phyloP scores from a whole-genome alignment of 208 protist genomes.

The Herpetomonas samuelpessoai region DNA sequence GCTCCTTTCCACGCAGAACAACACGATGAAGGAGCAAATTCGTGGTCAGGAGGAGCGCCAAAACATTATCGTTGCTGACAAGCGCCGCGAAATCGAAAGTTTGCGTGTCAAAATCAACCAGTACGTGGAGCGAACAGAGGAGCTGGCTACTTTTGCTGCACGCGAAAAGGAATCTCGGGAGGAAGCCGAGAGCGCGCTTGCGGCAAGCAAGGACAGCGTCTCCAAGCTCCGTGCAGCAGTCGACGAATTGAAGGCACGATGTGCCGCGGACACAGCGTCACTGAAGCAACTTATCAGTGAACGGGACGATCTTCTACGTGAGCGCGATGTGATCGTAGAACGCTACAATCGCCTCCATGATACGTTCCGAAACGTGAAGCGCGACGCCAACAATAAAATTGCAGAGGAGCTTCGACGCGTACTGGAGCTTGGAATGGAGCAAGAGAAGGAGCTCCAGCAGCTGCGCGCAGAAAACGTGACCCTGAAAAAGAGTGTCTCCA shows the following conservation, averaged over 20 bases:
- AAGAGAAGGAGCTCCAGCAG: conserved; percentile 76
- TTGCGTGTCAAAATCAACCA: conserved; percentile 49
- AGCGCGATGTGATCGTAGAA: conserved; percentile 69
- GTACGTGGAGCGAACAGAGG: conserved; percentile 53
- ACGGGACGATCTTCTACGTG: conserved; percentile 50
- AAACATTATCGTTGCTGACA: conserved; percentile 31
- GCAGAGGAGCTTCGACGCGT: conserved; percentile 52
- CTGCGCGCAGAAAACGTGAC: conserved; percentile 64
- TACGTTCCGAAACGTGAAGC: conserved; percentile 44
- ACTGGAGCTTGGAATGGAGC: conserved; percentile 53
- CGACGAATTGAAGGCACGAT: conserved; percentile 65
- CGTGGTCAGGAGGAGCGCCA: conserved; percentile 26
- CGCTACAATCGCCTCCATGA: conserved; percentile 87
- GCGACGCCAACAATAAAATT: conserved; percentile 37
- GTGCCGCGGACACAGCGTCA: conserved; percentile 43
- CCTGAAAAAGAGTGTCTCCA: conserved; percentile 71
- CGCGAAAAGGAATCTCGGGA: conserved; percentile 26
- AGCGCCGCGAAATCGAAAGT: conserved; percentile 34
- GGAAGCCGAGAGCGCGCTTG: conserved; percentile 20
- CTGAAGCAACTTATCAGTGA: conserved; percentile 56
- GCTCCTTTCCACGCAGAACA: not conserved
- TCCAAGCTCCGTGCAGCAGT: conserved; percentile 37
- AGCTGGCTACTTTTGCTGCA: conserved; percentile 21
- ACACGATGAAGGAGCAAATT: conserved; percentile 23
- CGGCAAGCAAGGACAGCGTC: conserved; percentile 28